Evolutionary conservation across 1,139 yeast species (phyloP).

Genomic region (Geotrichum aggregatum): DNA sequence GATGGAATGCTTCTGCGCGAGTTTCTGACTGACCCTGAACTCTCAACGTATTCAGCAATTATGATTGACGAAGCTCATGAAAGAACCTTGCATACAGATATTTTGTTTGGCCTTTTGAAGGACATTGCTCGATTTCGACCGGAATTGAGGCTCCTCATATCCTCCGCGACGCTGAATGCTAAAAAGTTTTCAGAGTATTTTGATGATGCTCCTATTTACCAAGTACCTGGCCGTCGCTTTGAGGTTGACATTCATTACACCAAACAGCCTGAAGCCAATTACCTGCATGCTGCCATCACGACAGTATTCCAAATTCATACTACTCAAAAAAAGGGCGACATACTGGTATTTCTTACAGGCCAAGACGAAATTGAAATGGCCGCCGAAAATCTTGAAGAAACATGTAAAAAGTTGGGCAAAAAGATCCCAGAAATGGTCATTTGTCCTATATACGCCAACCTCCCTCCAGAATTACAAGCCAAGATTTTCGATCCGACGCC

Average conservation of each 20-base stretch:
- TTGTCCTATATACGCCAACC: conserved; percentile 87
- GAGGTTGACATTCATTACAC: conserved; percentile 89
- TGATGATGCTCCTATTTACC: conserved; percentile 77
- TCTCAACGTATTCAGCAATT: conserved; percentile 66
- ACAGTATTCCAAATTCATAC: conserved; percentile 78
- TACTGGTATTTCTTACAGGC: conserved; percentile 87
- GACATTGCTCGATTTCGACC: conserved; percentile 61
- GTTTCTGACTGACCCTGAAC: conserved; percentile 68
- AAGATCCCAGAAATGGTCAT: conserved; percentile 62
- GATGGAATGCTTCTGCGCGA: conserved; percentile 93
- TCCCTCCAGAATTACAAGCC: conserved; percentile 80
- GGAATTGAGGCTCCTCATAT: conserved; percentile 69
- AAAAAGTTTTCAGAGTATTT: conserved; percentile 76
- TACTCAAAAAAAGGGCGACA: conserved; percentile 74
- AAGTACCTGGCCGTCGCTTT: conserved; percentile 80
- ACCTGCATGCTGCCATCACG: conserved; percentile 80
- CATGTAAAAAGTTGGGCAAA: conserved; percentile 59
- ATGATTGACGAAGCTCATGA: conserved; percentile 98
- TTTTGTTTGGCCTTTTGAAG: conserved; percentile 75
- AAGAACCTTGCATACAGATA: conserved; percentile 86
- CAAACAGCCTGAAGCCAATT: conserved; percentile 82
- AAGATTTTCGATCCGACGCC: conserved; percentile 88
- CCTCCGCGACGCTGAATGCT: conserved; percentile 95
- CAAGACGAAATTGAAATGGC: conserved; percentile 89
- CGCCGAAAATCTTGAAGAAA: conserved; percentile 66